Evolutionary conservation across 2,329 filamentous ascomycete species (phyloP).

Genomic region (Plectosphaerella cucumerina): DNA sequence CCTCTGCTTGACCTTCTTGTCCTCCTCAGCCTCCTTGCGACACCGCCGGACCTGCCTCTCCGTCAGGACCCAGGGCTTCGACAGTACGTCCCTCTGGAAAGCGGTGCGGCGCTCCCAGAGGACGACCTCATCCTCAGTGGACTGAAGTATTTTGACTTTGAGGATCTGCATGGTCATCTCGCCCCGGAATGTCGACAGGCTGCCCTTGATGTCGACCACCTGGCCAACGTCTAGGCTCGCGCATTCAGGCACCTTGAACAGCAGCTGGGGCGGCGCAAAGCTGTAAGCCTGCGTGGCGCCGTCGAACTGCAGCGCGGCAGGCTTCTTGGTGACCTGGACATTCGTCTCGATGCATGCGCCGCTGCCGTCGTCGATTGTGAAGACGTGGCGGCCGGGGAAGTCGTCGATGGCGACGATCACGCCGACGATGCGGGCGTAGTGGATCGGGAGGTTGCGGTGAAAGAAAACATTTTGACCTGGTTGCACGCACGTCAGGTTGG

Average conservation of each 20-base stretch:
- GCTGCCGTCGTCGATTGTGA: slow-evolving; percentile 63
- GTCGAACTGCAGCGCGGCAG: background rate
- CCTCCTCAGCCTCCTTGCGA: slow-evolving; percentile 35
- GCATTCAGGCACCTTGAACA: slow-evolving; percentile 10
- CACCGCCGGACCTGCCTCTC: slow-evolving; percentile 45
- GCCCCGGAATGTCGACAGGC: slow-evolving; percentile 40
- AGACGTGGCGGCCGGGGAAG: slow-evolving; percentile 39
- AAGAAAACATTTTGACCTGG: slow-evolving; percentile 56
- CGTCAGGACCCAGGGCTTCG: slow-evolving; percentile 50
- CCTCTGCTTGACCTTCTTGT: slow-evolving; percentile 10
- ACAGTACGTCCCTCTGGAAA: slow-evolving; percentile 48
- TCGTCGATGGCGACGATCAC: slow-evolving; percentile 62
- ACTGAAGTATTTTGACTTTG: slow-evolving; percentile 41
- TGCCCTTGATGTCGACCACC: slow-evolving; percentile 55
- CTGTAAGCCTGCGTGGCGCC: background rate
- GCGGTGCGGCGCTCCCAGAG: slow-evolving; percentile 53
- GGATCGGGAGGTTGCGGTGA: slow-evolving; percentile 69
- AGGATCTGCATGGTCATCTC: slow-evolving; percentile 49
- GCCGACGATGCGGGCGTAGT: slow-evolving; percentile 69
- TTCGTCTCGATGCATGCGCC: slow-evolving; percentile 52
- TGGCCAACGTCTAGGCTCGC: slow-evolving; percentile 44
- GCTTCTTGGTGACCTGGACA: slow-evolving; percentile 17
- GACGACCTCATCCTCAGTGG: slow-evolving; percentile 52
- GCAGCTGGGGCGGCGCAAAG: background rate
- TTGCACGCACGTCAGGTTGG: background rate